Percentiles rank a stretch among this genome's conserved stretches.
phyloP scores from a whole-genome alignment of 2,329 filamentous ascomycete genomes.

The Dothiorella sarmentorum region DNA sequence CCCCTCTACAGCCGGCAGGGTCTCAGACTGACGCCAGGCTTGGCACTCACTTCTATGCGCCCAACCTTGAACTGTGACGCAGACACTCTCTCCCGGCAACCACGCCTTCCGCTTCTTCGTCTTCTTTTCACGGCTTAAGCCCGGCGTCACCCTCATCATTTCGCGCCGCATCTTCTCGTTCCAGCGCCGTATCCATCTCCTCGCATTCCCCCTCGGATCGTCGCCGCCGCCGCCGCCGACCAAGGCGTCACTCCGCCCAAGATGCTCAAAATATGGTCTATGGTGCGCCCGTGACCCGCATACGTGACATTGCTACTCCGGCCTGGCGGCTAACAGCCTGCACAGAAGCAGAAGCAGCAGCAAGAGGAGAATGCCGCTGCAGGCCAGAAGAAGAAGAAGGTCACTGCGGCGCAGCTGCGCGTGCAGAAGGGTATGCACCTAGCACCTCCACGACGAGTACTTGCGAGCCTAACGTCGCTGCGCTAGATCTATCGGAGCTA shows the following conservation, averaged over 20 bases:
- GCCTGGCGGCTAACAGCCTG: constrained; percentile 25
- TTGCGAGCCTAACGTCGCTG: background rate
- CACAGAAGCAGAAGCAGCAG: constrained; percentile 84
- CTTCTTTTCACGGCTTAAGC: background rate
- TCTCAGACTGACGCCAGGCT: too few species aligned
- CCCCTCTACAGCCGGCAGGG: too few species aligned
- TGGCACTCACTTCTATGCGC: background rate
- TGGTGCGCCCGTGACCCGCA: constrained; percentile 59
- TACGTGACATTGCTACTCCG: background rate
- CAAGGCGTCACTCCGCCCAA: constrained; percentile 36
- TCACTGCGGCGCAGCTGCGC: constrained; percentile 90
- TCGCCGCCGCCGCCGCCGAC: constrained; percentile 10
- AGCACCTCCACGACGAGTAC: too few species aligned
- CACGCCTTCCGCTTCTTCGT: background rate
- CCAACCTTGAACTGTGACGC: background rate
- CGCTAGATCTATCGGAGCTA: constrained; percentile 73
- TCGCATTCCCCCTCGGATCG: background rate
- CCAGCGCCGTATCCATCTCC: background rate
- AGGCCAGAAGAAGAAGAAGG: constrained; percentile 92
- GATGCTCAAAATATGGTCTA: constrained; percentile 99
- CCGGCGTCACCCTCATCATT: background rate
- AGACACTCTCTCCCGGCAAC: background rate
- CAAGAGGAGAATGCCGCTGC: constrained; percentile 86
- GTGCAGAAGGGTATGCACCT: constrained; percentile 81
- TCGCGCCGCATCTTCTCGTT: background rate